phyloP scores from a whole-genome alignment of 106 monocot genomes.

The Apostasia ramifera region DNA sequence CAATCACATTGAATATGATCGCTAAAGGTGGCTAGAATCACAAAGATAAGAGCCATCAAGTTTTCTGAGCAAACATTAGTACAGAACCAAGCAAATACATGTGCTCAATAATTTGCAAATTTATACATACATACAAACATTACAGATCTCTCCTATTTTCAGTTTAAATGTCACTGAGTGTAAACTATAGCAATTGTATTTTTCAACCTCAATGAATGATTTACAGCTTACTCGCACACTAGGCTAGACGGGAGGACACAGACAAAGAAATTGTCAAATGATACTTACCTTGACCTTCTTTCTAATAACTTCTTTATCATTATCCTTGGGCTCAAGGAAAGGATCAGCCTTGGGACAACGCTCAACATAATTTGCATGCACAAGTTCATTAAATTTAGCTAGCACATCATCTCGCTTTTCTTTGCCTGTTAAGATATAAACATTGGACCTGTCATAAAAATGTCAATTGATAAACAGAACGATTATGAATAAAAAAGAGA shows the following conservation, averaged over 20 bases:
- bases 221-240: neutral
- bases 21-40: too few relatives aligned
- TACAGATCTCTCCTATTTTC: too few relatives aligned
- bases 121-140: too few relatives aligned
- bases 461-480: neutral
- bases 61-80: too few relatives aligned
- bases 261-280: neutral
- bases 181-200: too few relatives aligned
- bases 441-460: neutral
- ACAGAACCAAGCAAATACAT: too few relatives aligned
- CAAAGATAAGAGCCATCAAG: too few relatives aligned
- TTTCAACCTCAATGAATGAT: too few relatives aligned
- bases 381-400: constrained; percentile 55
- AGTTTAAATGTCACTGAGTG: too few relatives aligned
- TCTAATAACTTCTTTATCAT: constrained; percentile 32
- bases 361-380: constrained; percentile 70
- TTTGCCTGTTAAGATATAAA: constrained; percentile 16
- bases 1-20: too few relatives aligned
- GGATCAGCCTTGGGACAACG: constrained; percentile 90
- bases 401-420: constrained; percentile 22
- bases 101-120: too few relatives aligned
- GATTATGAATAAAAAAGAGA: neutral
- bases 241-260: neutral
- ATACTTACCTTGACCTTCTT: constrained; percentile 54
- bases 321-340: constrained; percentile 31